phyloP scores from a whole-genome alignment of 202 grass and related monocot species.

The Cymbopogon flexuosus region DNA sequence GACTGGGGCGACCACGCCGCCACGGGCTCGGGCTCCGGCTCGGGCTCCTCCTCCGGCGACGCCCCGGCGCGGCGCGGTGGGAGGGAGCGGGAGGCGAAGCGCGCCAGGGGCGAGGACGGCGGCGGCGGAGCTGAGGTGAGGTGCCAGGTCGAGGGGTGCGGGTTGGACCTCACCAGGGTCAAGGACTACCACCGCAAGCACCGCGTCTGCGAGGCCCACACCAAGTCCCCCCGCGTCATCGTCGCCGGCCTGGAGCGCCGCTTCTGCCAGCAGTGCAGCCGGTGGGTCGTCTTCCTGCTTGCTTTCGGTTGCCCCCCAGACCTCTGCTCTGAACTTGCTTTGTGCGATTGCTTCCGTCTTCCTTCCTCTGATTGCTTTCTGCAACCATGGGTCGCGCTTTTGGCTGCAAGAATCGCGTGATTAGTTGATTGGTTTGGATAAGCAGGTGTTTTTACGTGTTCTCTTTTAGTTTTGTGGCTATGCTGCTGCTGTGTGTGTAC shows the following conservation, averaged over 20 bases:
- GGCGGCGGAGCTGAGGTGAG: conserved; percentile 28
- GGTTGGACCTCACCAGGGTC: conserved; percentile 54
- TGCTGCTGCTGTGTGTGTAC: conserved; percentile 9
- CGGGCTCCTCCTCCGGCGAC: conserved; percentile 40
- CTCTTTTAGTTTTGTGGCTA: not conserved
- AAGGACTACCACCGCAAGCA: conserved; percentile 99
- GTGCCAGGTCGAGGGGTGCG: conserved; percentile 95
- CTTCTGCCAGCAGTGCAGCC: conserved; percentile 99
- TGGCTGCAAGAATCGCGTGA: conserved; percentile 10
- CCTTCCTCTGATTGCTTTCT: not conserved
- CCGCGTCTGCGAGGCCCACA: conserved; percentile 84
- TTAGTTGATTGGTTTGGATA: conserved; percentile 12
- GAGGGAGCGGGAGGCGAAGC: conserved; percentile 31
- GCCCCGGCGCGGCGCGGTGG: not conserved
- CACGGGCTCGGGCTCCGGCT: conserved; percentile 23
- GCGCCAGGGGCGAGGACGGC: conserved; percentile 44
- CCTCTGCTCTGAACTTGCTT: not conserved
- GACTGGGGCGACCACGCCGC: conserved; percentile 46
- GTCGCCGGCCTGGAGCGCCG: conserved; percentile 86
- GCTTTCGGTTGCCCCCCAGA: not conserved
- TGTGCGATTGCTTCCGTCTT: not conserved
- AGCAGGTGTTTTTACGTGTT: not conserved
- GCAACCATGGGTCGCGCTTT: not conserved
- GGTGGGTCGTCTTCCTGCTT: conserved; percentile 40
- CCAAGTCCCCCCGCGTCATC: conserved; percentile 79